Base-by-base conservation (phyloP, 192 early-diverging fungal species). In the Coemansia sp. region DNA sequence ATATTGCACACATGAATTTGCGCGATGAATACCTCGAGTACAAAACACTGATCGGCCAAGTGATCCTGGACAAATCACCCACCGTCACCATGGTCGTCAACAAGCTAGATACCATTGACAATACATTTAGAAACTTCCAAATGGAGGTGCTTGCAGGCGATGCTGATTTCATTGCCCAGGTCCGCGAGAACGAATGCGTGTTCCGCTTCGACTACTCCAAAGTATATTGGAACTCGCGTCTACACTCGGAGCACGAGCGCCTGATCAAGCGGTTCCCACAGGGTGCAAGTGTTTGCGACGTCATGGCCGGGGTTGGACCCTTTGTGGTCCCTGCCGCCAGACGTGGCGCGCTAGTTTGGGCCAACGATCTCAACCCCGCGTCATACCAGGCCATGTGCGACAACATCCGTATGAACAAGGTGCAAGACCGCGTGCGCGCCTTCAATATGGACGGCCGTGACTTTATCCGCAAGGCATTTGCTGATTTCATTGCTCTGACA, bases 161-260 rank as follows among this genome's bases (percentile, higher is more conserved):
- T n/a, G 75, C 89, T 35, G 84, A 97, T 62, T 91, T 93, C 83
- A 77, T 95, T 40, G 91, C 95, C 0, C 89, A 92, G 71, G 84
- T 96, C 72, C 87, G 89, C 58, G 97, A 99, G 69, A 92, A 93
- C 73, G 89, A 88, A 18, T 98, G 95, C 81, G 84, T 75, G 60
- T 97, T 98, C 75, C 75, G 84, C 52, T 94, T 99, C 62, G 96
- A 99, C 64, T 98, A 96, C 71, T 93, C 95, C 15, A 87, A 92
- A 59, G 98, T 99, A 5, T 99, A 99, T 79, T 99, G 98, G 98
- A 99, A 99, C 84, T 97, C 95, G 6, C 87, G 98, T 12, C 85
- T 99, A 56, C 95, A 98, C 65, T 78, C 85, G 0, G 98, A 99
- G 67, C 98, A 99, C 61, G 90, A 94, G 39, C 89, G 98, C 33